Evolutionary conservation across 805 yeast species (phyloP).

Genomic region (Metschnikowia lochheadii): DNA sequence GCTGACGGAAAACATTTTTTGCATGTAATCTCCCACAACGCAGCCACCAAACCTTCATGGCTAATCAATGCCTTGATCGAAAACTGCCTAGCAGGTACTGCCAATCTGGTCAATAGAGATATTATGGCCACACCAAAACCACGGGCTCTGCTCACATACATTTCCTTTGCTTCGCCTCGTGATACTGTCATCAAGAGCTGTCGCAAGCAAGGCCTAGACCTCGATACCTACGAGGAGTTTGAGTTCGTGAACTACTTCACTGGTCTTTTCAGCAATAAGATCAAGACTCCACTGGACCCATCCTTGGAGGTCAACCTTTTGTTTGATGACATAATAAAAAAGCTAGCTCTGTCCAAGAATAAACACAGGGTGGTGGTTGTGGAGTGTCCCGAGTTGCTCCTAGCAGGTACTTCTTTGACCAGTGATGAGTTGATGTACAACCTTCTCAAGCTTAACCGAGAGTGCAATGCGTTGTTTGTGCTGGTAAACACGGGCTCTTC

Average conservation of each 20-base stretch:
- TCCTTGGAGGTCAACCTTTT: conserved; percentile 12
- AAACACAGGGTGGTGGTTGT: conserved; percentile 31
- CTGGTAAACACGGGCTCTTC: conserved; percentile 35
- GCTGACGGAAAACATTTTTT: conserved; percentile 16
- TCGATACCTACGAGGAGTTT: conserved; percentile 24
- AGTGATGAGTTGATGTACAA: conserved; percentile 34
- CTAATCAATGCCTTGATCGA: conserved; percentile 53
- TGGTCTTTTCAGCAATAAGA: conserved; percentile 37
- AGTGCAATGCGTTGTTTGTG: conserved; percentile 33
- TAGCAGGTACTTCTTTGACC: conserved; percentile 38
- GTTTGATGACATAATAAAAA: conserved; percentile 17
- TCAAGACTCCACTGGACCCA: conserved; percentile 22
- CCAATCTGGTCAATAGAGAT: conserved; percentile 35
- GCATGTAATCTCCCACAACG: conserved; percentile 30
- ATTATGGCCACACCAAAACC: conserved; percentile 9
- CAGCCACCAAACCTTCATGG: conserved; percentile 65
- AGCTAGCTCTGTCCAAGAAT: conserved; percentile 6
- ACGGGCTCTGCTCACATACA: conserved; percentile 29
- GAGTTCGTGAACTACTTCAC: conserved; percentile 45
- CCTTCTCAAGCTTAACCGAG: conserved; percentile 25
- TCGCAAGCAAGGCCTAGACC: conserved; percentile 38
- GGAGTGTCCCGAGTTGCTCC: conserved; percentile 46
- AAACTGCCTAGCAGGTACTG: conserved; percentile 45
- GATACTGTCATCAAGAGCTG: conserved; percentile 33
- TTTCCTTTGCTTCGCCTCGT: conserved; percentile 32